Conservation (phyloP, 2,329 filamentous ascomycete genomes). For the Canariomyces notabilis region DNA sequence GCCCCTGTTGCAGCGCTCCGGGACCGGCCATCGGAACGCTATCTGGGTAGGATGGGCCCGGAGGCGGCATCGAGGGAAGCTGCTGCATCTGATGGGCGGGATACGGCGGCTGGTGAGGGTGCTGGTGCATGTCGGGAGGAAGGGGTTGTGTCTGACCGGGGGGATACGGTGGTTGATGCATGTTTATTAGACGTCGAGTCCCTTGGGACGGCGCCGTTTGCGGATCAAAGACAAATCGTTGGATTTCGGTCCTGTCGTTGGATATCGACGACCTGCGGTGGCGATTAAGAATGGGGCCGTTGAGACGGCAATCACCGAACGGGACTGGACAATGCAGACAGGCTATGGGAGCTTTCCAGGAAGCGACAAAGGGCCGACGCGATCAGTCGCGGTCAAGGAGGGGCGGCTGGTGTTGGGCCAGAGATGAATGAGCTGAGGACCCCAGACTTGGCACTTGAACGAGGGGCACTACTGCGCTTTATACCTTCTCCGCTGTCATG, state of each 20-base stretch:
- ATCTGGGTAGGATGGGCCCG: conserved; percentile 17
- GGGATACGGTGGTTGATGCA: conserved; percentile 21
- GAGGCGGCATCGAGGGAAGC: conserved; percentile 24
- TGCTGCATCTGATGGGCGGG: conserved; percentile 19
- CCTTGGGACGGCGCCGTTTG: conserved; percentile 12
- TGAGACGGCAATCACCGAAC: conserved; percentile 1
- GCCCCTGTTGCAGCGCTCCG: conserved; percentile 18
- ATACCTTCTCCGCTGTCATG: conserved; percentile 5
- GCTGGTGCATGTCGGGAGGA: conserved; percentile 19
- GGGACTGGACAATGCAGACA: not conserved
- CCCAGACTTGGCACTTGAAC: not conserved
- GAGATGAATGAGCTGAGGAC: not conserved
- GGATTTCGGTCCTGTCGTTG: not conserved
- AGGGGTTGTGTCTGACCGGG: conserved; percentile 16
- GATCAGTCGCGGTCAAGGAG: not conserved
- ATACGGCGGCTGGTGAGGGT: conserved; percentile 14
- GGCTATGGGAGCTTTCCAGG: not conserved
- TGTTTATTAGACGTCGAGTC: conserved; percentile 14
- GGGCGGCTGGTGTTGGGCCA: not conserved
- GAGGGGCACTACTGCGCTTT: conserved; percentile 4
- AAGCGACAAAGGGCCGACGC: not conserved
- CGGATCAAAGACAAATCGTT: not conserved
- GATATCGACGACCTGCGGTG: not conserved
- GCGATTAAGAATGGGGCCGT: not conserved
- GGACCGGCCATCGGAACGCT: conserved; percentile 17